Conservation (phyloP, 2,329 filamentous ascomycete genomes). For the Neopestalotiopsis sp. region DNA sequence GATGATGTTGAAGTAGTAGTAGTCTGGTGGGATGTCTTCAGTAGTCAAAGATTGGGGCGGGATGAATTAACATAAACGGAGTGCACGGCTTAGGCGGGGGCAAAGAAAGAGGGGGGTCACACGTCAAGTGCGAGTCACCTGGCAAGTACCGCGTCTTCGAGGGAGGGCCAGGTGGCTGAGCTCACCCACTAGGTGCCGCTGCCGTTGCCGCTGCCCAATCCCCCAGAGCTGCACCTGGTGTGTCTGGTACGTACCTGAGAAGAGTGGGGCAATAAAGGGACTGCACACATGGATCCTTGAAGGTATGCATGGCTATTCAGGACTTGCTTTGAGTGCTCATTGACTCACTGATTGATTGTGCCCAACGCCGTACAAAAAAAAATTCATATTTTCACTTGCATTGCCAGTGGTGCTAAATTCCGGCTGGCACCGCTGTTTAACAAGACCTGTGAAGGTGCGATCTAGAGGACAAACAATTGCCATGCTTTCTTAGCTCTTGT, state of each 20-base stretch:
- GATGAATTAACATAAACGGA: conserved; percentile 1
- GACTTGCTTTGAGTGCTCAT: too few relatives aligned
- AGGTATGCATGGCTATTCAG: too few relatives aligned
- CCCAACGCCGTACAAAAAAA: too few relatives aligned
- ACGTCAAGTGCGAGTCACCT: conserved; percentile 16
- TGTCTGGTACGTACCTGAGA: background rate
- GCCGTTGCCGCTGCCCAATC: background rate
- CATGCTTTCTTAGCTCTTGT: background rate
- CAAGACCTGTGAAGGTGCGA: too few relatives aligned
- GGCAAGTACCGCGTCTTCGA: background rate
- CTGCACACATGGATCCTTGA: too few relatives aligned
- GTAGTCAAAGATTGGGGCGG: background rate
- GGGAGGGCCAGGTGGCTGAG: background rate
- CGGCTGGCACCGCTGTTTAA: too few relatives aligned
- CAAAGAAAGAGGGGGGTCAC: background rate
- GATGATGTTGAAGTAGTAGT: conserved; percentile 11
- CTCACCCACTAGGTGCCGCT: background rate
- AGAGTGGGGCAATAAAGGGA: too few relatives aligned
- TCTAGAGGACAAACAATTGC: too few relatives aligned
- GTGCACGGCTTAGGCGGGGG: background rate
- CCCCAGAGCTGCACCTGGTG: background rate
- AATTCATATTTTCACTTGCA: too few relatives aligned
- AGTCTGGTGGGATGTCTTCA: conserved; percentile 12
- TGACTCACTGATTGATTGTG: too few relatives aligned
- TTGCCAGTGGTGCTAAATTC: too few relatives aligned